Base-by-base conservation (phyloP, 805 yeast species). In the Nakazawaea peltata region DNA sequence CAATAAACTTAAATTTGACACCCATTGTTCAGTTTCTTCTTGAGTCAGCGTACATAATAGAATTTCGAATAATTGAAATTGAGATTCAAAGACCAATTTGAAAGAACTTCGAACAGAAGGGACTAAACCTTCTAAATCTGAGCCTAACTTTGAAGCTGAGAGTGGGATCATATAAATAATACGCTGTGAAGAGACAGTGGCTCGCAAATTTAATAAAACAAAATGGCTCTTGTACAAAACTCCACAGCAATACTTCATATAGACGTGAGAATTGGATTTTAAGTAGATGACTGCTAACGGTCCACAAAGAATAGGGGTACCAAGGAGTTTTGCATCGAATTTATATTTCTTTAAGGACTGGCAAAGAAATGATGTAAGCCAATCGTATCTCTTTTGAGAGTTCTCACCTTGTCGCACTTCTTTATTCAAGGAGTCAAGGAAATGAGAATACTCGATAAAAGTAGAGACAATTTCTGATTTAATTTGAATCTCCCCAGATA, bases 71-170 rank as follows among this genome's bases (percentile, higher is more conserved):
- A 66, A 50, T 26, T 55, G 52, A 35, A 46, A 59, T 9, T 55
- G 45, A 26, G 61, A 42, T 45, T 73, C 80, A 52, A 72, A 73
- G 4, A 59, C 44, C 1, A 77, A 21, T 42, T 74, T 75, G 32
- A 73, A 52, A 8, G 51, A 40, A 30, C 48, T 40, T 1, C 56
- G 57, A 14, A 47, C 51, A 17, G 34, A 34, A 21, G 46, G 53
- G 15, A 46, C 25, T 18, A 56, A 31, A 1, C 65, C 63, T 7
- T 59, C 58, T 5, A 41, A 41, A 9, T 43, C 7, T 13, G 29
- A 14, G 19, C 9, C 5, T 13, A 27, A 7, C 19, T 13, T 21
- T 7, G 23, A 7, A 21, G 10, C 7, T 21, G 23, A 21, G 7
- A 21, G 10, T 7, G 23, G 23, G 23, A 21, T 21, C 23, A 10